Evolutionary conservation across 305 asterid species (phyloP), one percentile per base, ranked within the genome.

Genomic region (Ajuga reptans): DNA sequence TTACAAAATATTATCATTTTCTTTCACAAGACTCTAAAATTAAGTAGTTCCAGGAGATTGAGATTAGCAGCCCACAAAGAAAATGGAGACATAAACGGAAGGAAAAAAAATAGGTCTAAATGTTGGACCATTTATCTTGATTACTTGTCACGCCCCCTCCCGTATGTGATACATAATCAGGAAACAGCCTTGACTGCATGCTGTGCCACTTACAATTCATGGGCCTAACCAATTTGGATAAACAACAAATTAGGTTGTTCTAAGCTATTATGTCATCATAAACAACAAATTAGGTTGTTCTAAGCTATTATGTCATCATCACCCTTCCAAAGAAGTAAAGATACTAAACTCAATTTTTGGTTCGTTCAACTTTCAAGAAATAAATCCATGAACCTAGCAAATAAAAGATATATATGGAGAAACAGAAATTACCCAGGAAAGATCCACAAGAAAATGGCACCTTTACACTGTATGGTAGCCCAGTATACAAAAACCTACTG

Each of bases 401-500:
- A 66, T 12, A 21, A 50, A 47, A 14, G n/a, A 11, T 49, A 9
- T 50, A 36, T 49, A 56, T 1, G 60, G 52, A 72, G 15, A 65
- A 64, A 72, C 5, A 58, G 79, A 60, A 60, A 64, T 61, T 78
- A 76, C 85, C 81, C 43, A 65, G 77, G 58, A 63, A 55, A 56
- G 54, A 66, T 17, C 66, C 55, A 61, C 46, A 54, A 66, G 70
- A 55, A 56, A 45, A 70, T 62, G 42, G 47, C 72, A 50, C 56
- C 72, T 74, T 69, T 12, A 21, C 62, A 42, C 68, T 73, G 59
- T 43, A 31, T 9, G 27, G 57, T 39, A 42, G 65, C 71, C 71
- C 69, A 64, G 73, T 67, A 51, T 37, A 64, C 54, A 41, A 41
- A 61, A 43, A 66, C 75, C 82, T 77, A 53, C 29, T 33, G 59